These are phyloP conservation scores for Penicillium lividum DNA, from an alignment of 495 filamentous ascomycete genomes.

Conservation along the genomic window DNA sequence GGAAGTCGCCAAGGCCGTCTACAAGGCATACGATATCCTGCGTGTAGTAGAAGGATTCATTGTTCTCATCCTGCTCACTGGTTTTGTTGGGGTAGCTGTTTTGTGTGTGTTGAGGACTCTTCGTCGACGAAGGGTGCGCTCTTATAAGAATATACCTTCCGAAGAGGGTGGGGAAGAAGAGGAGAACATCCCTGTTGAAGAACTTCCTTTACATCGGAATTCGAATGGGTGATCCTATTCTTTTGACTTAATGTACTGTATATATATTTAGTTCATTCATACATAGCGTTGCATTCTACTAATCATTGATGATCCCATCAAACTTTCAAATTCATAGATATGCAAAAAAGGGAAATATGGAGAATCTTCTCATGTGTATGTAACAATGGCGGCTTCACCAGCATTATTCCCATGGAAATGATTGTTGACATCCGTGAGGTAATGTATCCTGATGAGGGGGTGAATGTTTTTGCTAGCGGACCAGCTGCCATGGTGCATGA, in stretches of 20 bases:
- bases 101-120: not conserved
- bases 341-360: no score
- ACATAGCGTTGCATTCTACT: not conserved
- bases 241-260: not conserved
- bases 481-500: no score
- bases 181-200: conserved; percentile 5
- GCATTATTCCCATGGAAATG: no score
- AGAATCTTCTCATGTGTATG: no score
- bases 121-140: conserved; percentile 5
- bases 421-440: no score
- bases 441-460: no score
- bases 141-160: conserved; percentile 14
- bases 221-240: not conserved
- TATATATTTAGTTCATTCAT: not conserved
- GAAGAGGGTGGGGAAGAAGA: conserved; percentile 6
- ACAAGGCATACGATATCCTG: conserved; percentile 15
- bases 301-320: no score
- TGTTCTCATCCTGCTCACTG: not conserved
- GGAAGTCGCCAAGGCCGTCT: conserved; percentile 13
- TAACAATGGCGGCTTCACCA: no score
- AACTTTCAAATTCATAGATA: no score
- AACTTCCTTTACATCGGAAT: conserved; percentile 6
- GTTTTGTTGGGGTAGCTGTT: conserved; percentile 2
- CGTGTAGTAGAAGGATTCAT: conserved; percentile 1
- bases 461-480: no score